A percentile compares a stretch with the other conserved stretches of the same genome.
Evolutionary conservation across 2,329 filamentous ascomycete genomes (phyloP).

Genomic region (Amauroascus verrucosus): DNA sequence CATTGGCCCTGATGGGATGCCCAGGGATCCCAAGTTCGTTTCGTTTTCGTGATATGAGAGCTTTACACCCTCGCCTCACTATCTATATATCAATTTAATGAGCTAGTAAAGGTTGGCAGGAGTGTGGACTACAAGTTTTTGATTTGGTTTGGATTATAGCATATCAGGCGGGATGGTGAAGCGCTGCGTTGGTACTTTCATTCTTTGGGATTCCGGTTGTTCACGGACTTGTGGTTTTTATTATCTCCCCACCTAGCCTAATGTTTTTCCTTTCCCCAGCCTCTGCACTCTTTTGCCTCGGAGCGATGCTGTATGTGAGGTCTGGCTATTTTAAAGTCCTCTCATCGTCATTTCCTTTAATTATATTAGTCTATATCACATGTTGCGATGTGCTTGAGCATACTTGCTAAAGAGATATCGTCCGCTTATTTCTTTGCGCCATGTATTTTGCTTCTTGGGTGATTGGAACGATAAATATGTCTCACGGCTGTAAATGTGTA

Average conservation of each 20-base stretch:
- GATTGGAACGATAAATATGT: not conserved
- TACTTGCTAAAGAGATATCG: slow-evolving; percentile 1
- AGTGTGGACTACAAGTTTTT: not conserved
- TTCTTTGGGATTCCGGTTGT: not conserved
- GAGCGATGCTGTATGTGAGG: not conserved
- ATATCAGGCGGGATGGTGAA: not conserved
- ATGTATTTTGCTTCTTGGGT: not conserved
- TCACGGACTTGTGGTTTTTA: not conserved
- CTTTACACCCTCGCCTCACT: not conserved
- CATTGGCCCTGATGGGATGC: slow-evolving; percentile 77
- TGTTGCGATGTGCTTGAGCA: not conserved
- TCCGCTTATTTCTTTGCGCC: not conserved
- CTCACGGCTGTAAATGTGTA: not conserved
- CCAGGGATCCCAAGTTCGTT: slow-evolving; percentile 88
- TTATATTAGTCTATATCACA: slow-evolving; percentile 10
- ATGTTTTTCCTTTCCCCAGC: not conserved
- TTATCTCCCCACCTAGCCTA: not conserved
- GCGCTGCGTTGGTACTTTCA: not conserved
- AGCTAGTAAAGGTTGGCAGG: not conserved
- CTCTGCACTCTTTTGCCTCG: not conserved
- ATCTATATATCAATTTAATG: not conserved
- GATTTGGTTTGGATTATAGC: not conserved
- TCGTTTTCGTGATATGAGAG: slow-evolving; percentile 58
- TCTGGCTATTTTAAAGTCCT: not conserved
- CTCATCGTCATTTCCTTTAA: slow-evolving; percentile 1